Evolutionary conservation across 2,329 filamentous ascomycete species (phyloP), one percentile per base, ranked within the genome.

Genomic region (Akanthomyces muscarius): DNA sequence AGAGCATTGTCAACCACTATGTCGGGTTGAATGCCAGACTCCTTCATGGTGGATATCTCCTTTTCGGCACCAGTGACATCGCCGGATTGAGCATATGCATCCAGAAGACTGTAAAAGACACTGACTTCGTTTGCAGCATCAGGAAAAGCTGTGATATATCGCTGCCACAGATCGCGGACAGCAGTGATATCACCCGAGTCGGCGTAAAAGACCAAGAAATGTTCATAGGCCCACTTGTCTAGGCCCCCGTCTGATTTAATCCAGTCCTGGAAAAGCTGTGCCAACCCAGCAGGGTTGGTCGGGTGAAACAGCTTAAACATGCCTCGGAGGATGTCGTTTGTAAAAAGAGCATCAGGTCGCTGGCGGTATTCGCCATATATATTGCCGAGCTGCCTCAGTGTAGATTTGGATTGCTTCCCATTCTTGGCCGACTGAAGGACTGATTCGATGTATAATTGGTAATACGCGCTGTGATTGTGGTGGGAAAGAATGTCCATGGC

Each of bases 1-100:
- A 97, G 75, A 25, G 88, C 86, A 70, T 96, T 96, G 88, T 89
- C 96, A 66, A 83, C 86, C 42, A 80, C 72, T 1, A 82, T 73
- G 66, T 86, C 84, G 7, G 88, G 88, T 48, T 77, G 67, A 18
- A 89, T 68, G 1, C 78, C 75, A 69, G 87, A 88, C 56, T 85
- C 68, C 28, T 72, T 71, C 62, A 95, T 85, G n/a, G 81, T 78
- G 53, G 85, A 71, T 65, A 97, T 89, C 42, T 88, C 83, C 23
- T 78, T 73, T 56, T 83, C 76, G 0, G 88, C 85, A 57, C 84
- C 79, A 4, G 77, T 70, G 0, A 89, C 73, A 67, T 96, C 86
- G 2, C 87, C 89, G 56, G 85, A 79, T 63, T 85, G 83, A 1
- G 91, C 88, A 74, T 94, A 86, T 0, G 88, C 89, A 66, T 89